These are phyloP conservation scores for Aspergillus panamensis DNA, from an alignment of 495 filamentous ascomycete species.

Conservation along the genomic window DNA sequence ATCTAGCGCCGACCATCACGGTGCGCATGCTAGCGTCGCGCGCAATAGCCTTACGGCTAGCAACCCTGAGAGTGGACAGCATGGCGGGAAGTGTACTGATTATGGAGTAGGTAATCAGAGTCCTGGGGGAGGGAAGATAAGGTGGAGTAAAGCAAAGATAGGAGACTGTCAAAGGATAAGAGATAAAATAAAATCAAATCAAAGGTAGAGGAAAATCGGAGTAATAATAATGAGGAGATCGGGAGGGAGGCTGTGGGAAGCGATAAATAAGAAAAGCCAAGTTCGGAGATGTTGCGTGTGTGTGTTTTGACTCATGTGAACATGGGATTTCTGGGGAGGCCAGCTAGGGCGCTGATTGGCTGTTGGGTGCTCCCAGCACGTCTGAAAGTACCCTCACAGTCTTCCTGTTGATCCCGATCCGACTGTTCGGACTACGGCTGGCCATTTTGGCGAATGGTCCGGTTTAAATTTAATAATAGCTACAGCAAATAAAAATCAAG, in stretches of 20 bases:
- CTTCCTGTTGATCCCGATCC: conserved; percentile 2
- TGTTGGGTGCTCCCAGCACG: conserved; percentile 17
- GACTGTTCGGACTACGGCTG: neutral
- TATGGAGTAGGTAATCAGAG: neutral
- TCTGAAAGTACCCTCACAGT: neutral
- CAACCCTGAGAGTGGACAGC: conserved; percentile 56
- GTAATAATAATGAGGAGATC: too few species aligned
- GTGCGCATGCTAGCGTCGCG: conserved; percentile 45
- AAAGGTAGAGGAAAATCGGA: neutral
- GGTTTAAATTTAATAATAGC: neutral
- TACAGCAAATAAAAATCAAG: neutral
- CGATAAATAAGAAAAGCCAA: conserved; percentile 23
- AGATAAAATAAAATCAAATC: conserved; percentile 13
- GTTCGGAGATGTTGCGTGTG: conserved; percentile 34
- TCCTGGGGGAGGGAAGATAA: conserved; percentile 15
- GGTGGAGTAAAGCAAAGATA: conserved; percentile 12
- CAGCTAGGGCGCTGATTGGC: conserved; percentile 26
- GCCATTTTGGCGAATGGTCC: too few species aligned
- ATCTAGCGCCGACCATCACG: conserved; percentile 55
- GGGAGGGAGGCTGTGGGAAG: conserved; percentile 19
- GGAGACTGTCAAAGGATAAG: conserved; percentile 18
- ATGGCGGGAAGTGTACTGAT: conserved; percentile 31
- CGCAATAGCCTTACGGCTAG: conserved; percentile 51
- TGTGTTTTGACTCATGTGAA: conserved; percentile 44
- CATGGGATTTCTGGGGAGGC: conserved; percentile 28